Base-by-base conservation (phyloP, 768 basidiomycete species). In the Gloeostereum incarnatum region DNA sequence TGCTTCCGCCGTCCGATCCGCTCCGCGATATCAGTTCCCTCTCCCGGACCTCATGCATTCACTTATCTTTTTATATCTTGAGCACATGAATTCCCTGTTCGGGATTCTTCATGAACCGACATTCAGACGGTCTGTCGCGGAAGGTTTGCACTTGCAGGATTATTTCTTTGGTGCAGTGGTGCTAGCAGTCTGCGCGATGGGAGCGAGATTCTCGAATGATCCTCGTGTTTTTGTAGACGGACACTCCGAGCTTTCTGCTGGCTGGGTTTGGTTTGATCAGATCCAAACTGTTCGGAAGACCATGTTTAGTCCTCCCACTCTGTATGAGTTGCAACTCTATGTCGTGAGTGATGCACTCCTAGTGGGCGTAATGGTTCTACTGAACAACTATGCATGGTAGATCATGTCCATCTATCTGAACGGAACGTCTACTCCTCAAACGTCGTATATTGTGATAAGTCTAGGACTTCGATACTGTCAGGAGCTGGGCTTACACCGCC, bases 401-500 rank as follows among this genome's bases (percentile, higher is more conserved):
- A n/a, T n/a, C n/a, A n/a, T n/a, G n/a, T n/a, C n/a, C n/a, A n/a
- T n/a, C n/a, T n/a, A n/a, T n/a, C n/a, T n/a, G n/a, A n/a, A n/a
- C n/a, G n/a, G n/a, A n/a, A n/a, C n/a, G n/a, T n/a, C n/a, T n/a
- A n/a, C n/a, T n/a, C n/a, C n/a, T n/a, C n/a, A n/a, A n/a, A n/a
- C n/a, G n/a, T n/a, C n/a, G n/a, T n/a, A n/a, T n/a, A n/a, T n/a
- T n/a, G n/a, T n/a, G n/a, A n/a, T n/a, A n/a, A n/a, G n/a, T n/a
- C n/a, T n/a, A 22, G 66, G 68, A 29, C 53, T 76, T 18, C 65
- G 71, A 13, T 51, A 65, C 0, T 66, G 67, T 1, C 62, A 73
- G 46, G 74, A 76, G 39, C 62, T 74, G 5, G 59, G 74, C 9
- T 66, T 68, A 4, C 74, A 76, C 40, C 53, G 68, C 8, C 57